Percentiles rank a stretch among this genome's conserved stretches.
Evolutionary conservation across 192 early-diverging fungal species (phyloP).

Genomic region (Linnemannia exigua): DNA sequence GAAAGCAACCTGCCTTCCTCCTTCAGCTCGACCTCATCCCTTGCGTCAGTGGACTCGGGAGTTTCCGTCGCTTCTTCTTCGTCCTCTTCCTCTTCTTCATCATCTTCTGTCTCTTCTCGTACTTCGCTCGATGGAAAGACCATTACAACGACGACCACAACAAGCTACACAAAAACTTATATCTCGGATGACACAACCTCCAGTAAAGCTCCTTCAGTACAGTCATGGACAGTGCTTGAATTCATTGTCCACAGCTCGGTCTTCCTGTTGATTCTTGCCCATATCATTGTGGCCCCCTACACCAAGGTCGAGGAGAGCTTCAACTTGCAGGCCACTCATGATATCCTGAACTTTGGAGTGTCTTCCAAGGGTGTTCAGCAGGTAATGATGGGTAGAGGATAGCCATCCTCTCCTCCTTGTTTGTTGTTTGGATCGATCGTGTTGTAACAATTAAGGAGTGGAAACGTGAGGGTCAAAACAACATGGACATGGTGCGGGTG

Average conservation of each 20-base stretch:
- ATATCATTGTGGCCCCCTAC: conserved; percentile 73
- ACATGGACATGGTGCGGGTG: too few relatives aligned
- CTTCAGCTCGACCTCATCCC: conserved; percentile 3
- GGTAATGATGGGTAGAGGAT: conserved; percentile 14
- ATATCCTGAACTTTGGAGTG: conserved; percentile 78
- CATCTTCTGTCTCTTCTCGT: background rate
- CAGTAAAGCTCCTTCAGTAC: background rate
- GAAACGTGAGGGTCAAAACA: background rate
- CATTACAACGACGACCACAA: background rate
- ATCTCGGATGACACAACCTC: background rate
- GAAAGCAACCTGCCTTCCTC: conserved; percentile 3
- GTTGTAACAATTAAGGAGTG: background rate
- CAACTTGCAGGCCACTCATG: conserved; percentile 94
- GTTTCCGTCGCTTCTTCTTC: background rate
- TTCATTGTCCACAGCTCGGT: conserved; percentile 10
- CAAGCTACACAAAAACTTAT: background rate
- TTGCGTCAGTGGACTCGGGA: background rate
- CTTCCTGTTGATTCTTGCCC: conserved; percentile 27
- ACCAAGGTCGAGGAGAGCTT: conserved; percentile 99
- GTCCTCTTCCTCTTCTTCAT: background rate
- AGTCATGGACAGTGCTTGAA: conserved; percentile 8
- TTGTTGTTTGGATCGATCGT: background rate
- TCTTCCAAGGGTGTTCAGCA: conserved; percentile 31
- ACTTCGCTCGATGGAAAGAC: background rate
- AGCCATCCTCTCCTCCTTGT: background rate